Percentiles rank a stretch among this genome's conserved stretches.
phyloP scores from a whole-genome alignment of 2,329 filamentous ascomycete species.

The Scedosporium aurantiacum region DNA sequence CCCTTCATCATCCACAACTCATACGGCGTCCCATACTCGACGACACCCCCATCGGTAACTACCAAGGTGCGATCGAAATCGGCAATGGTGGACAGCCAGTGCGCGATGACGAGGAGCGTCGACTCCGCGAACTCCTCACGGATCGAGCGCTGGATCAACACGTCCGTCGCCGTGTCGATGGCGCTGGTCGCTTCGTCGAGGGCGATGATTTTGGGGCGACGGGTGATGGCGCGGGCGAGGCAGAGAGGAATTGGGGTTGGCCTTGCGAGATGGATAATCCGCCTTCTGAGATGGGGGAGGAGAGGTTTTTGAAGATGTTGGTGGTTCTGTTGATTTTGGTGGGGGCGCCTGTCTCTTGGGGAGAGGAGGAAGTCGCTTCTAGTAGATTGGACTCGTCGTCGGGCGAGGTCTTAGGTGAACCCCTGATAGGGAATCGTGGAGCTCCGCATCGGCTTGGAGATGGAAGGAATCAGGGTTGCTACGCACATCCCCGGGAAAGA shows the following conservation, averaged over 20 bases:
- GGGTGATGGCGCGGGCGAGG: slow-evolving; percentile 27
- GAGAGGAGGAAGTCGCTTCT: too few relatives aligned
- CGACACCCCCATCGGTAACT: slow-evolving; percentile 36
- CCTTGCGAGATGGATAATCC: slow-evolving; percentile 38
- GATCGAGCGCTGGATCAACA: slow-evolving; percentile 33
- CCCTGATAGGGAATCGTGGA: slow-evolving; percentile 49
- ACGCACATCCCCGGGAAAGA: slow-evolving; percentile 46
- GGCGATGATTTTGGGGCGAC: slow-evolving; percentile 17
- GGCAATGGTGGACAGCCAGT: slow-evolving; percentile 29
- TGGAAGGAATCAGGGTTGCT: slow-evolving; percentile 61
- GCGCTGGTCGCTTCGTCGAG: slow-evolving; percentile 42
- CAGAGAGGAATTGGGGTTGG: slow-evolving; percentile 36
- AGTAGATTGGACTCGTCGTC: slow-evolving; percentile 37
- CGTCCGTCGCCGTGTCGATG: slow-evolving; percentile 33
- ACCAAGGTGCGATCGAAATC: slow-evolving; percentile 43
- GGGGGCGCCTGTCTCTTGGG: too few relatives aligned
- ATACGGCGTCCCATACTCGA: slow-evolving; percentile 39
- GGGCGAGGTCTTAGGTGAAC: slow-evolving; percentile 50
- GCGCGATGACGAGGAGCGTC: slow-evolving; percentile 41
- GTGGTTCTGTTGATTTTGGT: too few relatives aligned
- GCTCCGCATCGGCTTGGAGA: slow-evolving; percentile 53
- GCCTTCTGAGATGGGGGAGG: slow-evolving; percentile 34
- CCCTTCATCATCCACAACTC: slow-evolving; percentile 33
- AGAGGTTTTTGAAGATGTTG: slow-evolving; percentile 41
- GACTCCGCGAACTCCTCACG: slow-evolving; percentile 31